These are phyloP conservation scores for Brassica balearica DNA, from an alignment of 441 rosid genomes.

Conservation along the genomic window DNA sequence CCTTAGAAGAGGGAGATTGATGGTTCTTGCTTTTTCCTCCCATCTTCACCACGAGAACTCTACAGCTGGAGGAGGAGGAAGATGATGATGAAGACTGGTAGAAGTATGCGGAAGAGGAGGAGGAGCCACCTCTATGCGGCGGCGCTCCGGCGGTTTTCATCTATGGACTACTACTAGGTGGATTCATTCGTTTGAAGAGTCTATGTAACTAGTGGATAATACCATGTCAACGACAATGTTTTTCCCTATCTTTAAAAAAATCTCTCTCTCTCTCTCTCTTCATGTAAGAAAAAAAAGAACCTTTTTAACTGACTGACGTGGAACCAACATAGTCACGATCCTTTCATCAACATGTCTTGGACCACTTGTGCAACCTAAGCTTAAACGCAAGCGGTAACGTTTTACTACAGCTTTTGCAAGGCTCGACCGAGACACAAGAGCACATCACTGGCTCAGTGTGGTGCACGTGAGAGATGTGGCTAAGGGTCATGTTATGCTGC, in stretches of 20 bases:
- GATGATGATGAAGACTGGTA: constrained; percentile 32
- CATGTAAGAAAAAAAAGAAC: too few species aligned
- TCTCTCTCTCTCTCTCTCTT: background rate
- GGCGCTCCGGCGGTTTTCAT: constrained; percentile 46
- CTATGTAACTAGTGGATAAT: constrained; percentile 41
- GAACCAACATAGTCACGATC: constrained; percentile 67
- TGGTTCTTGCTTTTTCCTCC: constrained; percentile 47
- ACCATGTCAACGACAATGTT: constrained; percentile 22
- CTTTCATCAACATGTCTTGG: constrained; percentile 84
- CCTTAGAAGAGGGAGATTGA: constrained; percentile 25
- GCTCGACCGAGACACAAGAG: constrained; percentile 69
- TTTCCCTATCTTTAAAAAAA: constrained; percentile 15
- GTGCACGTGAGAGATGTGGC: constrained; percentile 85
- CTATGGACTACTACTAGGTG: background rate
- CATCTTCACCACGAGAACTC: constrained; percentile 45
- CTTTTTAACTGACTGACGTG: constrained; percentile 17
- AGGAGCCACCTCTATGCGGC: constrained; percentile 39
- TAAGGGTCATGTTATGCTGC: constrained; percentile 61
- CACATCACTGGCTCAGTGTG: constrained; percentile 79
- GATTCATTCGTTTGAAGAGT: constrained; percentile 21
- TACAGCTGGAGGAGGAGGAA: constrained; percentile 28
- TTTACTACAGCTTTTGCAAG: constrained; percentile 66
- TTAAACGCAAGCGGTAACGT: constrained; percentile 82
- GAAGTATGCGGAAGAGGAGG: constrained; percentile 23
- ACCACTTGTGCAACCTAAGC: constrained; percentile 64